phyloP scores from a whole-genome alignment of 2,329 filamentous ascomycete species.

The Stagonosporopsis chrysanthemi region DNA sequence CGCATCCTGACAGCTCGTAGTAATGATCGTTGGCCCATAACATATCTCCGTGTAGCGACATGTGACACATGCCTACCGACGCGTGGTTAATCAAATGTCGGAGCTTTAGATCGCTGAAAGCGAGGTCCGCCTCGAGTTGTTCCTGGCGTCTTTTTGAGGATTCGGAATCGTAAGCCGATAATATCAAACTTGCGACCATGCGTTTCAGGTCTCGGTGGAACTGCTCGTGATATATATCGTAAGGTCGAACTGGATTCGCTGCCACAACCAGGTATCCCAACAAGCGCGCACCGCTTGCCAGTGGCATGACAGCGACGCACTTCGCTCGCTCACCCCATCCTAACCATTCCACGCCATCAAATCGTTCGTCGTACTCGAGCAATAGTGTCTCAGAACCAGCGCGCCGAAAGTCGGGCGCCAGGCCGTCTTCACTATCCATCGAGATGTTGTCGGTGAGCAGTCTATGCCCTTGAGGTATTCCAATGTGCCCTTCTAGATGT shows the following conservation, averaged over 20 bases:
- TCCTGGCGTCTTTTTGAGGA: conserved; percentile 35
- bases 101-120: conserved; percentile 44
- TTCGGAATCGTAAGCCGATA: conserved; percentile 32
- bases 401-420: conserved; percentile 40
- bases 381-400: conserved; percentile 30
- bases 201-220: conserved; percentile 43
- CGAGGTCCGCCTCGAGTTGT: conserved; percentile 44
- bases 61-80: conserved; percentile 45
- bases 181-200: conserved; percentile 43
- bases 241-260: conserved; percentile 46
- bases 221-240: conserved; percentile 42
- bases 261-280: conserved; percentile 46
- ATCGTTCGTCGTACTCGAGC: conserved; percentile 42
- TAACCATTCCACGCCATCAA: conserved; percentile 37
- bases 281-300: conserved; percentile 30
- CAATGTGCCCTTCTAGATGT: conserved; percentile 37
- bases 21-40: conserved; percentile 49
- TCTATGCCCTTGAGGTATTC: conserved; percentile 37
- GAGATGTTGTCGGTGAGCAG: conserved; percentile 33
- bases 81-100: conserved; percentile 47
- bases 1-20: conserved; percentile 37
- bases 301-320: conserved; percentile 38
- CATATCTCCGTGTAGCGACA: conserved; percentile 39
- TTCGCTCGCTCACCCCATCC: conserved; percentile 38
- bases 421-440: conserved; percentile 34